A percentile compares a stretch with the other conserved stretches of the same genome.
phyloP scores from a whole-genome alignment of 768 basidiomycete species.

The Artomyces pyxidatus region DNA sequence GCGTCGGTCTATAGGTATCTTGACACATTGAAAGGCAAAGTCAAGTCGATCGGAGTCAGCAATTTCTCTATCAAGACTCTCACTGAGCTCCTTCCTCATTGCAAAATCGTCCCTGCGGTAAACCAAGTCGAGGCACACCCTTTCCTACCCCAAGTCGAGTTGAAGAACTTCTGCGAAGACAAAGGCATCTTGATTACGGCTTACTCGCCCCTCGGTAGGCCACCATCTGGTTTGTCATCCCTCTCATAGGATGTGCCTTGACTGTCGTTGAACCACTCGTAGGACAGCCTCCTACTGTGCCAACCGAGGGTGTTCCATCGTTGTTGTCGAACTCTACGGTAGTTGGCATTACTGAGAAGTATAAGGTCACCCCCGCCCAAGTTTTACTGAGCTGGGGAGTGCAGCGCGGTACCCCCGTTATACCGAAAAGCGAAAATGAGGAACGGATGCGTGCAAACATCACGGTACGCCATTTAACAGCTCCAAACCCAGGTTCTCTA shows the following conservation, averaged over 20 bases:
- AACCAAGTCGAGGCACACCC: constrained; percentile 72
- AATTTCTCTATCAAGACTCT: constrained; percentile 33
- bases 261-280: background rate
- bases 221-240: background rate
- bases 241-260: background rate
- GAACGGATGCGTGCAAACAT: constrained; percentile 47
- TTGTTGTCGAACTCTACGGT: constrained; percentile 12
- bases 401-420: constrained; percentile 42
- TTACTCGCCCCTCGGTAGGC: constrained; percentile 43
- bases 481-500: background rate
- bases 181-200: constrained; percentile 58
- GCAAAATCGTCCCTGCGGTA: constrained; percentile 50
- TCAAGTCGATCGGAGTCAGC: constrained; percentile 30
- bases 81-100: constrained; percentile 33
- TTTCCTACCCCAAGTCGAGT: constrained; percentile 52
- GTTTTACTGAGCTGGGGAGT: constrained; percentile 52
- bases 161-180: constrained; percentile 45
- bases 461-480: constrained; percentile 19
- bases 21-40: constrained; percentile 19
- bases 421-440: constrained; percentile 43
- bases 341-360: constrained; percentile 26
- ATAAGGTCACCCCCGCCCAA: constrained; percentile 41
- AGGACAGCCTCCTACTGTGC: background rate
- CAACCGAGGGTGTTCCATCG: background rate
- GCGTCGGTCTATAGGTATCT: background rate